Percentiles rank a stretch among this genome's conserved stretches.
These are phyloP conservation scores for Exophiala xenobiotica DNA, from an alignment of 2,329 filamentous ascomycete genomes.

Conservation along the genomic window DNA sequence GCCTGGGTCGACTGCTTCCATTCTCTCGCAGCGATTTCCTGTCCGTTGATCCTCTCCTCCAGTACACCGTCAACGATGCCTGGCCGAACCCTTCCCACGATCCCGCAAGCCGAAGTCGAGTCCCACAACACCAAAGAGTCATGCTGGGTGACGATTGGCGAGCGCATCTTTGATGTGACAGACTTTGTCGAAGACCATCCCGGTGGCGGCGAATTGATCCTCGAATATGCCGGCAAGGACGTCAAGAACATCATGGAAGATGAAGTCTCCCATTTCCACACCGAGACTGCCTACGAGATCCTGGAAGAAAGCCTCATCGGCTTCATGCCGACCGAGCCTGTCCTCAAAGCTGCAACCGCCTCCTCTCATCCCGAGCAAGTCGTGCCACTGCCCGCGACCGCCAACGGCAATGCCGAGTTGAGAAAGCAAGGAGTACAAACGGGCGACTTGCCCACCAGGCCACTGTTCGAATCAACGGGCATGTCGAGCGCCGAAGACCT, in stretches of 20 bases:
- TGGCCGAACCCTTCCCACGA: slow-evolving; percentile 75
- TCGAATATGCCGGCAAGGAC: slow-evolving; percentile 89
- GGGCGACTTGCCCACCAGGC: slow-evolving; percentile 39
- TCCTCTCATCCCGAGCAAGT: slow-evolving; percentile 51
- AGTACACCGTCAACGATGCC: slow-evolving; percentile 45
- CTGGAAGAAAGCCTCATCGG: slow-evolving; percentile 83
- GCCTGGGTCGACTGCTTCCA: too few relatives aligned
- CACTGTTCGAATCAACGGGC: slow-evolving; percentile 64
- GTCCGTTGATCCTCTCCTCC: not conserved
- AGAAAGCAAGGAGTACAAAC: slow-evolving; percentile 44
- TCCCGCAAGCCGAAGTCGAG: slow-evolving; percentile 77
- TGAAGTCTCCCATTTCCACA: slow-evolving; percentile 77
- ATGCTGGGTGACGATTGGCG: slow-evolving; percentile 88
- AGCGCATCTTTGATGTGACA: slow-evolving; percentile 92
- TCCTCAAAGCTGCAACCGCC: slow-evolving; percentile 51
- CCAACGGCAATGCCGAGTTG: slow-evolving; percentile 50
- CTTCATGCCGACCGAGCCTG: slow-evolving; percentile 66
- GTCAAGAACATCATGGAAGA: slow-evolving; percentile 80
- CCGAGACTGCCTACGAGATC: slow-evolving; percentile 92
- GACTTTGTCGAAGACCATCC: slow-evolving; percentile 88
- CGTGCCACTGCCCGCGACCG: slow-evolving; percentile 52
- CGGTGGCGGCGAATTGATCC: slow-evolving; percentile 80
- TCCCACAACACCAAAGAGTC: slow-evolving; percentile 76
- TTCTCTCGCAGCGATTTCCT: not conserved
- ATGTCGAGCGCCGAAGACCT: slow-evolving; percentile 88